Evolutionary conservation across 2,329 filamentous ascomycete genomes (phyloP), one percentile per base, ranked within the genome.

Genomic region (Fusarium ambrosium): DNA sequence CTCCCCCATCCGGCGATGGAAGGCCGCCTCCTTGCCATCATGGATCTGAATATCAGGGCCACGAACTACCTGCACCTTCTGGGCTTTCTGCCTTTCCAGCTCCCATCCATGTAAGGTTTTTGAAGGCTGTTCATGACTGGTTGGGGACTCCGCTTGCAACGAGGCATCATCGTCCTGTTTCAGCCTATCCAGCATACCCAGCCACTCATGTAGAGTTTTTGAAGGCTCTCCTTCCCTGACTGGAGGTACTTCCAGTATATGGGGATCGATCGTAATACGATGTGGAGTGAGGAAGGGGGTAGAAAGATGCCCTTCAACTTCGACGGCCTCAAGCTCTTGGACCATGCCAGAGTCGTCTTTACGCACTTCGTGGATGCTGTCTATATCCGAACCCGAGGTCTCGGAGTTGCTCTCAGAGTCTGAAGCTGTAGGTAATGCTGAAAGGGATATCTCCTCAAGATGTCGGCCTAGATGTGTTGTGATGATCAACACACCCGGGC

Each of bases 381-480:
- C 48, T 53, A 18, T 22, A 7, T 56, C n/a, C 8, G 13, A 14
- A 6, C 16, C 53, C 1, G 32, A 36, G 13, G n/a, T 6, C 16
- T 56, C 53, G 7, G 32, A 56, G 18, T 53, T 32, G 3, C 27
- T 53, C 48, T 53, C 48, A 4, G 24, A 53, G 4, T 53, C 27
- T 2, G 18, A 27, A 3, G 10, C 48, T 32, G 3, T 1, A 20
- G 69, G 65, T 1, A 68, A 53, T 6, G 65, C 45, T 4, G 36
- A 27, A 4, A 68, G 41, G 20, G 60, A 68, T 14, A 68, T 68
- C 22, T 64, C 48, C 20, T 68, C 65, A 3, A 68, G 65, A 41
- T 68, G 65, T 14, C 16, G 32, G 4, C 27, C 22, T 2, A 68
- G 48, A 20, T 68, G 65, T 2, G 43, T 16, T 4, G 32, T 59